Percentiles rank a stretch among this genome's conserved stretches.
phyloP scores from a whole-genome alignment of 2,329 filamentous ascomycete genomes.

The Aspergillus latus region DNA sequence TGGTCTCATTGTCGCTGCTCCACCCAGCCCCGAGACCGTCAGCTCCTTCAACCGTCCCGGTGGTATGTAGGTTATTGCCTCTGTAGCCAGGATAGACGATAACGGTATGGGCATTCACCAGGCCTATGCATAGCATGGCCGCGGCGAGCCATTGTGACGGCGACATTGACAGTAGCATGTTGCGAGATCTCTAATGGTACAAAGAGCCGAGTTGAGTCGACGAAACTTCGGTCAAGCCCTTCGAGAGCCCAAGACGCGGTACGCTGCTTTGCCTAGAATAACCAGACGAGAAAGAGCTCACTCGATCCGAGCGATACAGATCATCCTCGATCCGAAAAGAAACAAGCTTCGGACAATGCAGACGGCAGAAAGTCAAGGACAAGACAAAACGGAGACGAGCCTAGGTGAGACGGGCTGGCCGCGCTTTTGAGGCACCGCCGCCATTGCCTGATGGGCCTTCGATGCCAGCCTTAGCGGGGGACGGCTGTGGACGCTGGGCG shows the following conservation, averaged over 20 bases:
- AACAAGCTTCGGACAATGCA: conserved; percentile 22
- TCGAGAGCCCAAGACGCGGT: not conserved
- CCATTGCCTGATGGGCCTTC: conserved; percentile 15
- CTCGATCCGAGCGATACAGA: conserved; percentile 3
- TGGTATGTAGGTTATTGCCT: conserved; percentile 81
- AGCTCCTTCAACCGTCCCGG: conserved; percentile 56
- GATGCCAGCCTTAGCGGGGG: conserved; percentile 17
- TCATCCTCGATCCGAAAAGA: conserved; percentile 8
- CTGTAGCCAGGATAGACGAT: conserved; percentile 84
- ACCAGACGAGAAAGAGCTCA: conserved; percentile 1
- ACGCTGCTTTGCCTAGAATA: not conserved
- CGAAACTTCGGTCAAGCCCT: not conserved
- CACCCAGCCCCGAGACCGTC: conserved; percentile 48
- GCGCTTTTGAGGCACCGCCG: conserved; percentile 33
- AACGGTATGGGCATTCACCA: conserved; percentile 63
- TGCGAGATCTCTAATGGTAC: conserved; percentile 9
- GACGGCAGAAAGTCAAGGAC: conserved; percentile 1
- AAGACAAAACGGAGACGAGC: conserved; percentile 7
- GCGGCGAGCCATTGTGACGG: conserved; percentile 32
- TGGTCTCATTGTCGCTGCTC: conserved; percentile 44
- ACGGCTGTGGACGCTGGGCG: conserved; percentile 17
- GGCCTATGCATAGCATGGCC: conserved; percentile 37
- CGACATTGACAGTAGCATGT: conserved; percentile 30
- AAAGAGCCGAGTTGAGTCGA: too few species aligned
- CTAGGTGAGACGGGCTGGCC: conserved; percentile 22